Percentiles rank a stretch among this genome's conserved stretches.
phyloP scores from a whole-genome alignment of 495 filamentous ascomycete species.

The Hypoxylon cercidicola region DNA sequence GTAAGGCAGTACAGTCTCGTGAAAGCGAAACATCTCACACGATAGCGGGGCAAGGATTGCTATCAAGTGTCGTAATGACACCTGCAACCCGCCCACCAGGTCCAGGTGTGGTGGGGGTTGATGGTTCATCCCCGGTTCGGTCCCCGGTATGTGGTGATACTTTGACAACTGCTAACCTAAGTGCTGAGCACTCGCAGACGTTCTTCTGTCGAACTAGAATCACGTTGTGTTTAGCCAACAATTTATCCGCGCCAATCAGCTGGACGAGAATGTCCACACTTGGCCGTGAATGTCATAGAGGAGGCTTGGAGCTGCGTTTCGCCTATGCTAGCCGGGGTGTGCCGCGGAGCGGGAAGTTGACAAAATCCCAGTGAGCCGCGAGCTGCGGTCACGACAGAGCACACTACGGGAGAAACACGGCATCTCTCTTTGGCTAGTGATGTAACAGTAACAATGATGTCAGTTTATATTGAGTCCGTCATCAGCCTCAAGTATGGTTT shows the following conservation, averaged over 20 bases:
- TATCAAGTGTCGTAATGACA: slow-evolving; percentile 29
- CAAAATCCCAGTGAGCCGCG: slow-evolving; percentile 1
- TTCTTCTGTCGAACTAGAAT: slow-evolving; percentile 27
- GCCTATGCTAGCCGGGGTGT: slow-evolving; percentile 20
- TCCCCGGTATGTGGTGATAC: slow-evolving; percentile 26
- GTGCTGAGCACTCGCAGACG: slow-evolving; percentile 15
- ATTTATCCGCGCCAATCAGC: slow-evolving; percentile 40
- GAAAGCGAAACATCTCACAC: slow-evolving; percentile 23
- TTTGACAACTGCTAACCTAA: slow-evolving; percentile 22
- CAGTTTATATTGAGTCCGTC: neutral
- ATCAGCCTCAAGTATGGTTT: slow-evolving; percentile 1
- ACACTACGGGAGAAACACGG: slow-evolving; percentile 10
- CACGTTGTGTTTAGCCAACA: slow-evolving; percentile 19
- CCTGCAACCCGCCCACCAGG: slow-evolving; percentile 30
- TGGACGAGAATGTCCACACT: slow-evolving; percentile 11
- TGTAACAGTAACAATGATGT: slow-evolving; percentile 4
- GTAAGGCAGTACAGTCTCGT: slow-evolving; percentile 23
- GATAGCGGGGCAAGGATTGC: slow-evolving; percentile 18
- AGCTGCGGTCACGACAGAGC: slow-evolving; percentile 13
- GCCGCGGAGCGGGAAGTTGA: slow-evolving; percentile 21
- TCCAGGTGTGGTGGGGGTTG: slow-evolving; percentile 24
- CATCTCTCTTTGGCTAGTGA: slow-evolving; percentile 8
- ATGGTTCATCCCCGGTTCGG: slow-evolving; percentile 28
- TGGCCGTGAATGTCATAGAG: slow-evolving; percentile 11
- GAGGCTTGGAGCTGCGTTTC: too few species aligned